A percentile compares a stretch with the other conserved stretches of the same genome.
phyloP scores from a whole-genome alignment of 2,329 filamentous ascomycete species.

The Colletotrichum lentis region DNA sequence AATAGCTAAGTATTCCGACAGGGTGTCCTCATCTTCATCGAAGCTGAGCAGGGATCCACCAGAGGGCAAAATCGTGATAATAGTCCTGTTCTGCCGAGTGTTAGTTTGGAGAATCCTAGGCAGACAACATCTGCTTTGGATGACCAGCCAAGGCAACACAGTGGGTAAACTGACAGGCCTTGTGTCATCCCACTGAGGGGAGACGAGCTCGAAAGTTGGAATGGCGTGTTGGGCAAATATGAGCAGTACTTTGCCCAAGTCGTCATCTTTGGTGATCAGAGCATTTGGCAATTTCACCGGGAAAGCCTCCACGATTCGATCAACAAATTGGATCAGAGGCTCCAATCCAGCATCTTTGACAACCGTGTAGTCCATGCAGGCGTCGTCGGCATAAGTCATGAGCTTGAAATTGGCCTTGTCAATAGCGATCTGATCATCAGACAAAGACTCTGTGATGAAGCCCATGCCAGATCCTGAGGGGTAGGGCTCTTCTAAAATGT shows the following conservation, averaged over 20 bases:
- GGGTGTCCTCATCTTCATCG: neutral
- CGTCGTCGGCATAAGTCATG: slow-evolving; percentile 68
- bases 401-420: slow-evolving; percentile 72
- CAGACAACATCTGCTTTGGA: neutral
- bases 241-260: neutral
- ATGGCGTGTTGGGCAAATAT: neutral
- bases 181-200: neutral
- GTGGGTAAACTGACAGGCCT: neutral
- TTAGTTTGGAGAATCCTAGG: neutral
- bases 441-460: slow-evolving; percentile 38
- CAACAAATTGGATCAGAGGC: slow-evolving; percentile 65
- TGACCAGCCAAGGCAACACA: neutral
- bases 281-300: slow-evolving; percentile 11
- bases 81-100: neutral
- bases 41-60: neutral
- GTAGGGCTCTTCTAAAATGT: slow-evolving; percentile 68
- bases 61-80: neutral
- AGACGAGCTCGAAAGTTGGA: neutral
- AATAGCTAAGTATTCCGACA: neutral
- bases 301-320: slow-evolving; percentile 43
- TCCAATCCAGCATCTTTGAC: slow-evolving; percentile 62
- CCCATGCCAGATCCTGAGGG: slow-evolving; percentile 50
- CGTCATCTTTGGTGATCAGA: neutral
- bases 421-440: slow-evolving; percentile 50
- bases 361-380: slow-evolving; percentile 69